Percentiles rank a stretch among this genome's conserved stretches.
Evolutionary conservation across 2,329 filamentous ascomycete species (phyloP).

Genomic region (Rhexocercosporidium sp.): DNA sequence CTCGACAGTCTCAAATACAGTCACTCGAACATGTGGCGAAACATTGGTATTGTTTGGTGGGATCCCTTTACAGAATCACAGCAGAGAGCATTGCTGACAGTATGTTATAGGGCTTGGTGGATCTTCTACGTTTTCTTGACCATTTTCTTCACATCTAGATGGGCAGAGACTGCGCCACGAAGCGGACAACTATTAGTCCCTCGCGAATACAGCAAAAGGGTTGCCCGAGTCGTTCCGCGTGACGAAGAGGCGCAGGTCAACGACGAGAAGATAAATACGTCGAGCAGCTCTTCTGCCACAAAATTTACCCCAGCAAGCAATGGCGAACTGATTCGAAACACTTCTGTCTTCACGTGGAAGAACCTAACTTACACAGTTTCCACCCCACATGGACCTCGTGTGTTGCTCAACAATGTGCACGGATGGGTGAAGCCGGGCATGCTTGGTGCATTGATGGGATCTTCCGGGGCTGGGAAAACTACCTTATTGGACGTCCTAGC

Average conservation of each 20-base stretch:
- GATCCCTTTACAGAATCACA: neutral
- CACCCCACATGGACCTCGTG: conserved; percentile 63
- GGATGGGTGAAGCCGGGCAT: conserved; percentile 80
- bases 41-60: conserved; percentile 63
- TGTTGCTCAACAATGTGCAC: conserved; percentile 78
- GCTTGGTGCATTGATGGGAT: conserved; percentile 66
- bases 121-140: conserved; percentile 62
- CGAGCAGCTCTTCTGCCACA: conserved; percentile 24
- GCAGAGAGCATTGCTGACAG: neutral
- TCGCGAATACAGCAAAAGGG: conserved; percentile 56
- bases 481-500: conserved; percentile 63
- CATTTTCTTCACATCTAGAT: conserved; percentile 59
- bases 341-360: conserved; percentile 76
- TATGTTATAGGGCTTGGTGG: conserved; percentile 57
- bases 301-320: conserved; percentile 42
- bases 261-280: conserved; percentile 20
- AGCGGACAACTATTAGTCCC: conserved; percentile 64
- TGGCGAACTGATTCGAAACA: conserved; percentile 61
- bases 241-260: conserved; percentile 52
- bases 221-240: conserved; percentile 41
- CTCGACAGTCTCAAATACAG: conserved; percentile 60
- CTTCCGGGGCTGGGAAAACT: conserved; percentile 62
- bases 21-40: conserved; percentile 58
- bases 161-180: conserved; percentile 56
- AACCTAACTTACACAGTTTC: conserved; percentile 72